Base-by-base conservation (phyloP, 139 green algal species). In the Ulvella scutata region DNA sequence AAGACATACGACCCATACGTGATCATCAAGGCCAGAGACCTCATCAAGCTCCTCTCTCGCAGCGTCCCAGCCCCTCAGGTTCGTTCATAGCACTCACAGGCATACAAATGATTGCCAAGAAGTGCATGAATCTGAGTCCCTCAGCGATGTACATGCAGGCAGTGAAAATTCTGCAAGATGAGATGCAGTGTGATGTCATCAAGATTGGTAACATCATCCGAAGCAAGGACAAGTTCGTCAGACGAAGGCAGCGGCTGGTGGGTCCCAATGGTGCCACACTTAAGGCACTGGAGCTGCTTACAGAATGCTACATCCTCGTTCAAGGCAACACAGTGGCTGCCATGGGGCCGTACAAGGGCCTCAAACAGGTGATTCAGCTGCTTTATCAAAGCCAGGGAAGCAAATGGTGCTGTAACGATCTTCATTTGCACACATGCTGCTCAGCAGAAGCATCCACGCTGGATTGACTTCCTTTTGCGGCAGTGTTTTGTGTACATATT, bases 211-310 rank as follows among this genome's bases (percentile, higher is more conserved):
- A 90, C 26, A 79, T 99, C 7, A 86, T 97, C 26, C 85, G 93
- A 38, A 97, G 96, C 86, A 97, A 97, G 83, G 91, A 95, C 74
- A 93, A 91, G 75, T 98, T 98, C 83, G 91, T 96, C n/a, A 98
- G 98, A 86, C 85, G 94, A 73, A 84, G 95, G 75, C 92, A 98
- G 81, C 84, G 95, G 7, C 83, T 99, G 37, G 87, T 99, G 9
- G 95, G 95, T 0, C 95, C 94, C 75, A 97, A 96, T 77, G 95
- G 95, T 61, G 90, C 88, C 23, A 99, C 95, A 0, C 85, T 99
- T n/a, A 99, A 98, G 79, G 93, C 92, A 13, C 85, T 99, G 75
- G 95, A 99, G 87, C 86, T 99, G 79, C 88, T 99, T 23, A 98
- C 95, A 17, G 85, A 85, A 0, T 98, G 94, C 83, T 99, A 98